Percentiles rank a stretch among this genome's conserved stretches.
Evolutionary conservation across 768 basidiomycete genomes (phyloP).

Genomic region (Austroboletus eburneus): DNA sequence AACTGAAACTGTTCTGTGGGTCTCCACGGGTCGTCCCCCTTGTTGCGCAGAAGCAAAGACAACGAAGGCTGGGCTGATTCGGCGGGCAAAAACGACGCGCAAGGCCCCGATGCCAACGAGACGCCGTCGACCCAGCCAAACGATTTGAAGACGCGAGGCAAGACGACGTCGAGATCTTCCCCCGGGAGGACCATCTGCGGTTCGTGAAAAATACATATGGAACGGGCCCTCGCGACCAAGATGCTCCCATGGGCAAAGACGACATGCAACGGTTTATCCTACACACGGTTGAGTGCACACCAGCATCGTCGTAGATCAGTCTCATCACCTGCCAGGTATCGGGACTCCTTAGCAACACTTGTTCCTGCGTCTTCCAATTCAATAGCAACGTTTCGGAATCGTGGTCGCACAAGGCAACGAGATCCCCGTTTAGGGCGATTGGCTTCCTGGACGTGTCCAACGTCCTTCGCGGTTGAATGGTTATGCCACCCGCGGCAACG

Average conservation of each 20-base stretch:
- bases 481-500: slow-evolving; percentile 7
- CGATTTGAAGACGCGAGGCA: slow-evolving; percentile 41
- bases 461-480: slow-evolving; percentile 31
- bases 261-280: slow-evolving; percentile 52
- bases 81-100: background rate
- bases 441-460: slow-evolving; percentile 44
- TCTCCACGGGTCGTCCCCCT: slow-evolving; percentile 61
- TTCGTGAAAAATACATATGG: slow-evolving; percentile 50
- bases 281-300: slow-evolving; percentile 18
- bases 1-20: slow-evolving; percentile 46
- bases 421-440: slow-evolving; percentile 45
- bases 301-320: background rate
- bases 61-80: slow-evolving; percentile 22
- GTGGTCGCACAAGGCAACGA: slow-evolving; percentile 54
- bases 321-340: slow-evolving; percentile 30
- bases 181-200: slow-evolving; percentile 35
- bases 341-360: slow-evolving; percentile 43
- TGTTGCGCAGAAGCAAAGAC: slow-evolving; percentile 53
- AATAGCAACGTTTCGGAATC: slow-evolving; percentile 46
- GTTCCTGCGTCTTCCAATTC: slow-evolving; percentile 49
- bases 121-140: slow-evolving; percentile 71
- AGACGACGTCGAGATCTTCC: slow-evolving; percentile 9
- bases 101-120: slow-evolving; percentile 31
- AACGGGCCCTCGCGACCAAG: slow-evolving; percentile 57
- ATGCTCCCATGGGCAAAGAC: slow-evolving; percentile 43